Evolutionary conservation across 2,329 filamentous ascomycete species (phyloP).

Genomic region (Hypoxylon sp.): DNA sequence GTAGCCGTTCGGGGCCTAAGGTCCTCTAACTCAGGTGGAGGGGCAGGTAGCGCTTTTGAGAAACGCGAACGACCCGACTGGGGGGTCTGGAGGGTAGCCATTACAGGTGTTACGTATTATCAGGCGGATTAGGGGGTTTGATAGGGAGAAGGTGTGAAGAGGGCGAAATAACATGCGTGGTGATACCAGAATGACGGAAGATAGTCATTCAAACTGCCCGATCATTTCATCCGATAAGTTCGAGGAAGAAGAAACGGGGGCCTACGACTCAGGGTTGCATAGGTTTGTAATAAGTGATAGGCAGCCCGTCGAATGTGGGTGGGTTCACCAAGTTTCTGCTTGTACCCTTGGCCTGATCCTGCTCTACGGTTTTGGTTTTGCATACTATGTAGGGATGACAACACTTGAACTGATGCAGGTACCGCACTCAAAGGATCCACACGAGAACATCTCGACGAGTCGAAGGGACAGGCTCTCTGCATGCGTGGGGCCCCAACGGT

Average conservation of each 20-base stretch:
- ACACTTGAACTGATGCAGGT: conserved; percentile 49
- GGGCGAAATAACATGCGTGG: conserved; percentile 44
- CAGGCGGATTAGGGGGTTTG: conserved; percentile 40
- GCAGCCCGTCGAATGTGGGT: conserved; percentile 37
- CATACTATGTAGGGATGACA: conserved; percentile 34
- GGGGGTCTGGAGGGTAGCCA: conserved; percentile 53
- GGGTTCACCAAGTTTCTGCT: conserved; percentile 38
- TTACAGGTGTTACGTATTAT: conserved; percentile 39
- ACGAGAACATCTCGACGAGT: conserved; percentile 37
- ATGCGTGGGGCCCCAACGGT: conserved; percentile 31
- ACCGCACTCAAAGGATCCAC: conserved; percentile 47
- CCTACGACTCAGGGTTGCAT: conserved; percentile 47
- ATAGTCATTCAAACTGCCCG: conserved; percentile 41
- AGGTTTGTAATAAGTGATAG: conserved; percentile 45
- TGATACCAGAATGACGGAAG: conserved; percentile 43
- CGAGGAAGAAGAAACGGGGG: conserved; percentile 43
- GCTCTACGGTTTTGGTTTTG: conserved; percentile 35
- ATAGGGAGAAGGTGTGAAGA: conserved; percentile 33
- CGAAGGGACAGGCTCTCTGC: conserved; percentile 21
- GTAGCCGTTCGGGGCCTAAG: conserved; percentile 41
- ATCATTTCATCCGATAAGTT: conserved; percentile 48
- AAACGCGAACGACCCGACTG: conserved; percentile 67
- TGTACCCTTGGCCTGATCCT: conserved; percentile 41
- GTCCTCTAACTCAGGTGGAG: conserved; percentile 57
- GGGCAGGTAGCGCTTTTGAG: conserved; percentile 70